phyloP scores from a whole-genome alignment of 2,329 filamentous ascomycete species.

The Nothopassalora personata region DNA sequence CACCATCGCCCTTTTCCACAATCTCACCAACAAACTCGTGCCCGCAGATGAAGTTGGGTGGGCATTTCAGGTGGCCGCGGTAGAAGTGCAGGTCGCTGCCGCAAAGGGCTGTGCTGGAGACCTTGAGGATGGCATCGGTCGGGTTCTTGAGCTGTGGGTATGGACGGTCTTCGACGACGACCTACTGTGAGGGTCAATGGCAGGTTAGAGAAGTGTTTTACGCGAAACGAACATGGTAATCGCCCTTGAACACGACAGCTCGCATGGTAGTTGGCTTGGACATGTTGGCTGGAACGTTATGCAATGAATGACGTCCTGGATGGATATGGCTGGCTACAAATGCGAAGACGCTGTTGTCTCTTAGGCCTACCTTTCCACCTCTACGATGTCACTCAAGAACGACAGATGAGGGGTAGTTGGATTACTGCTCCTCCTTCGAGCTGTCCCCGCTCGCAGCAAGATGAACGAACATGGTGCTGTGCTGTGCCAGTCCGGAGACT shows the following conservation, averaged over 20 bases:
- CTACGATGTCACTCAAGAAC: neutral
- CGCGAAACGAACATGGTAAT: slow-evolving; percentile 48
- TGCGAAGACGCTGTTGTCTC: neutral
- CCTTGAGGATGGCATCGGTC: slow-evolving; percentile 75
- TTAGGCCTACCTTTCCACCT: neutral
- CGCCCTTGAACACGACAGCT: slow-evolving; percentile 81
- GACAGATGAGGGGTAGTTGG: neutral
- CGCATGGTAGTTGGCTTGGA: slow-evolving; percentile 60
- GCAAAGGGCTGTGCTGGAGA: slow-evolving; percentile 76
- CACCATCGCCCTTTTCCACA: slow-evolving; percentile 59
- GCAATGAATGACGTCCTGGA: neutral
- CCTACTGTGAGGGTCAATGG: slow-evolving; percentile 7
- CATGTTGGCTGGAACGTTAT: slow-evolving; percentile 12
- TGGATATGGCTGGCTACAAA: slow-evolving; percentile 1
- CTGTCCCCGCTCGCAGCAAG: neutral
- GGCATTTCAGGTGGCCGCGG: slow-evolving; percentile 70
- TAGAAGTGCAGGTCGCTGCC: slow-evolving; percentile 86
- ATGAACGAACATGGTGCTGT: neutral
- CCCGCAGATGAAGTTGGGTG: slow-evolving; percentile 59
- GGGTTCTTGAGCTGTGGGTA: slow-evolving; percentile 67
- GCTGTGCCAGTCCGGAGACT: neutral
- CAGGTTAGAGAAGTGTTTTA: neutral
- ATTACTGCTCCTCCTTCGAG: neutral
- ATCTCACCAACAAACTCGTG: slow-evolving; percentile 84
- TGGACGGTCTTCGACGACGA: slow-evolving; percentile 73